These are phyloP conservation scores for Zygosaccharomyces bailii DNA, from an alignment of 805 yeast genomes.

Conservation along the genomic window DNA sequence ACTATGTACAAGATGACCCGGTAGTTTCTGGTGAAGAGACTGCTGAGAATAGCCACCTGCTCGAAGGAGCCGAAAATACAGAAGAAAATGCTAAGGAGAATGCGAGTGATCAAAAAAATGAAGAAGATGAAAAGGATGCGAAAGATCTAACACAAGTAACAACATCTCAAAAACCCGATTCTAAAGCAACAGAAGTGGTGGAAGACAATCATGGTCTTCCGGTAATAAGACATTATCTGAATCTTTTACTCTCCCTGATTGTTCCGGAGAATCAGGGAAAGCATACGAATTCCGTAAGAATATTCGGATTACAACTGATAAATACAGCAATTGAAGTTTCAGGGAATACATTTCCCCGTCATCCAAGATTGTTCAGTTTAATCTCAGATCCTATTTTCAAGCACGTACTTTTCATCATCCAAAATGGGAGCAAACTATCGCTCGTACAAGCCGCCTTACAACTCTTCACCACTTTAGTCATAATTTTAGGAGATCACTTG, in stretches of 20 bases:
- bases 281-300: conserved; percentile 82
- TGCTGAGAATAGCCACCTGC: neutral
- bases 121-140: too few species aligned
- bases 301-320: conserved; percentile 73
- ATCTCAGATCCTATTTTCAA: conserved; percentile 82
- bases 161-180: neutral
- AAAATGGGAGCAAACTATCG: conserved; percentile 64
- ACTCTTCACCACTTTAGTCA: conserved; percentile 66
- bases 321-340: conserved; percentile 78
- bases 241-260: conserved; percentile 71
- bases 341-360: conserved; percentile 57
- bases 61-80: conserved; percentile 6
- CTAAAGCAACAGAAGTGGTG: conserved; percentile 9
- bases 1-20: conserved; percentile 8
- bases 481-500: conserved; percentile 60
- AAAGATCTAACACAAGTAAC: neutral
- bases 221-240: conserved; percentile 72
- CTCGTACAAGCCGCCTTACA: conserved; percentile 73
- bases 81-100: too few species aligned
- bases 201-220: conserved; percentile 61
- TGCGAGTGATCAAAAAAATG: too few species aligned
- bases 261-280: conserved; percentile 79
- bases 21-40: conserved; percentile 1
- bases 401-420: conserved; percentile 74
- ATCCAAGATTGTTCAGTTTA: conserved; percentile 61